A percentile compares a stretch with the other conserved stretches of the same genome.
phyloP scores from a whole-genome alignment of 225 moss, liverwort and hornwort species.

The Lunularia cruciata region DNA sequence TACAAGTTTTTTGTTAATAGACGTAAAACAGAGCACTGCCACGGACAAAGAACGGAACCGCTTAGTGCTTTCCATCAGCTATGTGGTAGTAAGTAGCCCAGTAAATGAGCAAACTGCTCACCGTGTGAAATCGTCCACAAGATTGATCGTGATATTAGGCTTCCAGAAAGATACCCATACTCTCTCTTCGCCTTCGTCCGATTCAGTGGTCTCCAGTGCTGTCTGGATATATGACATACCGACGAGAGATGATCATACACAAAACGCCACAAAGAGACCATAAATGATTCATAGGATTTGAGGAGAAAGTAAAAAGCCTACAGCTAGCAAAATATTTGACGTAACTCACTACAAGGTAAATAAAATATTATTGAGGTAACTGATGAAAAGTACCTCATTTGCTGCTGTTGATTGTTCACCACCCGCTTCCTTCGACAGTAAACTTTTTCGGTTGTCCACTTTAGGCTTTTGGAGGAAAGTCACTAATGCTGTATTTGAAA shows the following conservation, averaged over 20 bases:
- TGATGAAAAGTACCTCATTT: constrained; percentile 21
- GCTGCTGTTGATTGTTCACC: constrained; percentile 29
- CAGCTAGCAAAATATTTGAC: neutral
- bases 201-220: constrained; percentile 40
- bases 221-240: constrained; percentile 41
- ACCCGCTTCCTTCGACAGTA: constrained; percentile 56
- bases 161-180: constrained; percentile 85
- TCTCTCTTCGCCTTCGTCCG: constrained; percentile 44
- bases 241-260: neutral
- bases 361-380: no score
- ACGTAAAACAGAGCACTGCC: no score
- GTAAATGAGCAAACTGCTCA: constrained; percentile 17
- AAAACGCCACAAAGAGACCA: neutral
- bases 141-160: constrained; percentile 81
- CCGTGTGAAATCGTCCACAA: constrained; percentile 91
- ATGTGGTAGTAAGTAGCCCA: no score
- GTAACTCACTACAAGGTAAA: no score
- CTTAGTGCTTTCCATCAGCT: no score
- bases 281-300: neutral
- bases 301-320: neutral
- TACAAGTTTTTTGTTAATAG: no score
- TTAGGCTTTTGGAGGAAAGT: constrained; percentile 74
- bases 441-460: constrained; percentile 71
- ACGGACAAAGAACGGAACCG: no score
- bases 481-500: constrained; percentile 56